Conservation (phyloP, 352 stramenopile genomes). For the Phytophthora tentaculata region DNA sequence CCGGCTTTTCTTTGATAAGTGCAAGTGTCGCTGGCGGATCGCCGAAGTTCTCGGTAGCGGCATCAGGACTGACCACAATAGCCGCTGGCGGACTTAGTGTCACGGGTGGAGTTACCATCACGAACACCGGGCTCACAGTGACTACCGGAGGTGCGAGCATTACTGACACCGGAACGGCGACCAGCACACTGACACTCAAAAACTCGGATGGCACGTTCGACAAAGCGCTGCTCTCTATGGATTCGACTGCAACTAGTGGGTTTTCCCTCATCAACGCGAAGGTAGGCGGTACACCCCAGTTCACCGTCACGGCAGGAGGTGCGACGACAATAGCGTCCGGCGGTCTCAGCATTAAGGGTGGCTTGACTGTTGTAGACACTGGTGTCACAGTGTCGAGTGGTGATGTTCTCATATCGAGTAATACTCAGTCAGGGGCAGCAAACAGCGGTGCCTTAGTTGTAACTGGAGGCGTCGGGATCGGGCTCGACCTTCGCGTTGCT, state of each 20-base stretch:
- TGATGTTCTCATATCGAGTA: constrained; percentile 25
- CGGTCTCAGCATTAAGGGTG: constrained; percentile 25
- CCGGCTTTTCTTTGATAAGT: constrained; percentile 2
- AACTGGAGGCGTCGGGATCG: constrained; percentile 44
- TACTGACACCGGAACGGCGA: constrained; percentile 1
- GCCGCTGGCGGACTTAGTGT: constrained; percentile 5
- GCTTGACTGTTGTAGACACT: constrained; percentile 32
- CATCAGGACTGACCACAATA: constrained; percentile 8
- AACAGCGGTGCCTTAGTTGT: constrained; percentile 51
- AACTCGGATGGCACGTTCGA: constrained; percentile 15
- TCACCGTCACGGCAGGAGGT: constrained; percentile 43
- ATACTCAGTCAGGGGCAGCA: constrained; percentile 18
- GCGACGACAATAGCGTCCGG: constrained; percentile 38
- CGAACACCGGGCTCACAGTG: constrained; percentile 3
- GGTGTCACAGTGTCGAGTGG: constrained; percentile 29
- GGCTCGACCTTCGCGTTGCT: constrained; percentile 23
- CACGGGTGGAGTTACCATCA: constrained; percentile 13
- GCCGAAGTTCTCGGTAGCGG: constrained; percentile 2
- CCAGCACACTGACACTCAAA: constrained; percentile 13
- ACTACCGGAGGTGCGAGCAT: constrained; percentile 15
- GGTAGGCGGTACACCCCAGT: constrained; percentile 12
- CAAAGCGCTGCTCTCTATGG: constrained; percentile 13
- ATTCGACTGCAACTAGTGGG: constrained; percentile 10
- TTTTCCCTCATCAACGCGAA: constrained; percentile 21
- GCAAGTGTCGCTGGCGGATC: not conserved